Conservation (phyloP, 2,329 filamentous ascomycete species). For the Neopestalotiopsis sp. region DNA sequence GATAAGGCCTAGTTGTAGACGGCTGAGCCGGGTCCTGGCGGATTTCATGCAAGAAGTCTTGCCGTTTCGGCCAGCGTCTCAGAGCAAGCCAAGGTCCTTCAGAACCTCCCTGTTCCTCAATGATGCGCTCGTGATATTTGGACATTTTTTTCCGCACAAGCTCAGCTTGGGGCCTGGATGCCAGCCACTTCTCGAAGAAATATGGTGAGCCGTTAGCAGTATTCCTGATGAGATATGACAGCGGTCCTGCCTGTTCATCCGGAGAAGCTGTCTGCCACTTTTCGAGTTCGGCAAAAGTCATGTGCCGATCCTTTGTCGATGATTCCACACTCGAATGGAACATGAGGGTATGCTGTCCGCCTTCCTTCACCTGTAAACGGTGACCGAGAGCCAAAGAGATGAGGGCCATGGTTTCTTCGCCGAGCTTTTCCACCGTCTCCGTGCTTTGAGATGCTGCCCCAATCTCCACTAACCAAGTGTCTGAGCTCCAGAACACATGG, state of each 20-base stretch:
- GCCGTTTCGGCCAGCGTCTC: conserved; percentile 56
- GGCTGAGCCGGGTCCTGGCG: conserved; percentile 15
- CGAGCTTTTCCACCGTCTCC: conserved; percentile 32
- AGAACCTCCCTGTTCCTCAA: conserved; percentile 42
- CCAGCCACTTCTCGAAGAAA: conserved; percentile 47
- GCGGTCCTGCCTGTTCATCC: conserved; percentile 29
- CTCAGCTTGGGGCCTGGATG: conserved; percentile 48
- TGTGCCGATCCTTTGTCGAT: conserved; percentile 26
- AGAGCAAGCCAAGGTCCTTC: conserved; percentile 57
- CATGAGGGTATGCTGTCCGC: conserved; percentile 48
- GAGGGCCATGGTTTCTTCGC: conserved; percentile 51
- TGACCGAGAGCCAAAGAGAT: conserved; percentile 55
- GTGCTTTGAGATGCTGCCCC: conserved; percentile 19
- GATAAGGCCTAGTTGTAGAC: conserved; percentile 46
- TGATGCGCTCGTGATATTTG: conserved; percentile 28
- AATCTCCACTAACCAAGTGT: conserved; percentile 44
- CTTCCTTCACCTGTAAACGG: conserved; percentile 46
- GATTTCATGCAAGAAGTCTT: conserved; percentile 62
- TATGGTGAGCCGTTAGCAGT: conserved; percentile 39
- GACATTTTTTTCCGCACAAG: conserved; percentile 44
- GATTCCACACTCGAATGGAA: conserved; percentile 35
- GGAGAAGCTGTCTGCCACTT: conserved; percentile 24
- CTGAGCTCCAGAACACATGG: conserved; percentile 45
- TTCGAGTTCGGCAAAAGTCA: conserved; percentile 20
- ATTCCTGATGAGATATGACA: conserved; percentile 48